Evolutionary conservation across 1,284 basidiomycete species (phyloP).

Genomic region (Ganoderma multipileum): DNA sequence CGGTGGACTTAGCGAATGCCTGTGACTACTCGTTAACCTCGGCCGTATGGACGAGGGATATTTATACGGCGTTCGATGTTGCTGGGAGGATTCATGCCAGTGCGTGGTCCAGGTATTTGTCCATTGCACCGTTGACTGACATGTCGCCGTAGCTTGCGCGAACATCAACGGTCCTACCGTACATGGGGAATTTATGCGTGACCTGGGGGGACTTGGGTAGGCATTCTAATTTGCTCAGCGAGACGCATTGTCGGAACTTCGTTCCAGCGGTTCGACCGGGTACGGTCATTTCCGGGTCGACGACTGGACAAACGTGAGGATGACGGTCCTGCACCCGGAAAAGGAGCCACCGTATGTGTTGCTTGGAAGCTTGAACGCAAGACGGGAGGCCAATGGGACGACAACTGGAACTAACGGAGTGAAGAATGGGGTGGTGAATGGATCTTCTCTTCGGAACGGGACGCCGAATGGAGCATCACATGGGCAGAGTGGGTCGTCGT

Average conservation of each 20-base stretch:
- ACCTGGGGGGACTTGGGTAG: constrained; percentile 42
- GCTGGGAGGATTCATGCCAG: constrained; percentile 57
- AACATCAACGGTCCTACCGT: constrained; percentile 48
- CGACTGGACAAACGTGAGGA: constrained; percentile 54
- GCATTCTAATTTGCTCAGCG: not conserved
- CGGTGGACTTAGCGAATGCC: constrained; percentile 59
- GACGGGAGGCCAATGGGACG: not conserved
- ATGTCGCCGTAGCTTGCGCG: constrained; percentile 43
- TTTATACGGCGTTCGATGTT: constrained; percentile 53
- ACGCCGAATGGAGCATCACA: not conserved
- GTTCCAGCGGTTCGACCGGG: constrained; percentile 54
- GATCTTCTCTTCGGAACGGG: not conserved
- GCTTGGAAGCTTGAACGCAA: constrained; percentile 3
- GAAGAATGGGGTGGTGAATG: not conserved
- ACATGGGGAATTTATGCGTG: constrained; percentile 35
- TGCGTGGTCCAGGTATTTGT: constrained; percentile 31
- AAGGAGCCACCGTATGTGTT: constrained; percentile 21
- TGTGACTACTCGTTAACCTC: constrained; percentile 62
- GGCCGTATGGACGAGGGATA: constrained; percentile 60
- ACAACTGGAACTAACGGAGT: not conserved
- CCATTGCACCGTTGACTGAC: not conserved
- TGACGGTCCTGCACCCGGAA: constrained; percentile 49
- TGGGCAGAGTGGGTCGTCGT: not conserved
- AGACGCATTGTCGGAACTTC: not conserved
- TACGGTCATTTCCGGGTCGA: constrained; percentile 60